Percentiles rank a stretch among this genome's conserved stretches.
These are phyloP conservation scores for Gentiana macrophylla DNA, from an alignment of 257 asterid genomes.

Conservation along the genomic window DNA sequence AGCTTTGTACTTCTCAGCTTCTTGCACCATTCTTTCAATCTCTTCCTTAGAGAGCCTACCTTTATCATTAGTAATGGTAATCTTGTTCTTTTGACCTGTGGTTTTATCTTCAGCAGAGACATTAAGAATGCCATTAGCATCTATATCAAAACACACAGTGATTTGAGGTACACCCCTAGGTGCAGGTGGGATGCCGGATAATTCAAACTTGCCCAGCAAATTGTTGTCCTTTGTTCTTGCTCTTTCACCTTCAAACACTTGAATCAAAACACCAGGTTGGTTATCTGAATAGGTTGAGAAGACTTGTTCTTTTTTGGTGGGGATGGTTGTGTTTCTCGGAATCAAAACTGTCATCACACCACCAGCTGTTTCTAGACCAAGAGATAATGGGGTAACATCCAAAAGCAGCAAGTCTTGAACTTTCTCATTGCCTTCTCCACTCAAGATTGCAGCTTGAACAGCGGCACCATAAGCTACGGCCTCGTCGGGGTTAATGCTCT, in stretches of 20 bases:
- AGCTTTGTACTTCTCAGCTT: constrained; percentile 15
- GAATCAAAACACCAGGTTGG: constrained; percentile 15
- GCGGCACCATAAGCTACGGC: constrained; percentile 27
- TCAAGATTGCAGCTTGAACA: constrained; percentile 20
- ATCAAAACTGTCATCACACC: constrained; percentile 27
- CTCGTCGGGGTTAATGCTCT: constrained; percentile 23
- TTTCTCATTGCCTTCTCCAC: constrained; percentile 10
- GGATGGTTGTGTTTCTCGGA: constrained; percentile 17
- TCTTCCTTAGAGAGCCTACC: constrained; percentile 11
- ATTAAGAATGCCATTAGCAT: constrained; percentile 14
- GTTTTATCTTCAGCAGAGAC: constrained; percentile 18
- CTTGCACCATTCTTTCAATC: constrained; percentile 13
- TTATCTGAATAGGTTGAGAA: constrained; percentile 23
- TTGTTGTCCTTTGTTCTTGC: no score
- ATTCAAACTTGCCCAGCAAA: no score
- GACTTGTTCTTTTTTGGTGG: constrained; percentile 18
- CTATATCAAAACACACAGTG: constrained; percentile 16
- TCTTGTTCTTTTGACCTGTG: constrained; percentile 10
- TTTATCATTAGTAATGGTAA: constrained; percentile 13
- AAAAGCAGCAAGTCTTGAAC: constrained; percentile 10
- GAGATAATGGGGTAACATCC: constrained; percentile 15
- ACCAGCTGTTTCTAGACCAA: constrained; percentile 18
- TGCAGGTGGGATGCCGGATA: no score
- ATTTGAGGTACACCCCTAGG: constrained; percentile 13
- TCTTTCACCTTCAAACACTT: neutral